Percentiles rank a stretch among this genome's conserved stretches.
phyloP scores from a whole-genome alignment of 2,329 filamentous ascomycete genomes.

The Alternaria sp. region DNA sequence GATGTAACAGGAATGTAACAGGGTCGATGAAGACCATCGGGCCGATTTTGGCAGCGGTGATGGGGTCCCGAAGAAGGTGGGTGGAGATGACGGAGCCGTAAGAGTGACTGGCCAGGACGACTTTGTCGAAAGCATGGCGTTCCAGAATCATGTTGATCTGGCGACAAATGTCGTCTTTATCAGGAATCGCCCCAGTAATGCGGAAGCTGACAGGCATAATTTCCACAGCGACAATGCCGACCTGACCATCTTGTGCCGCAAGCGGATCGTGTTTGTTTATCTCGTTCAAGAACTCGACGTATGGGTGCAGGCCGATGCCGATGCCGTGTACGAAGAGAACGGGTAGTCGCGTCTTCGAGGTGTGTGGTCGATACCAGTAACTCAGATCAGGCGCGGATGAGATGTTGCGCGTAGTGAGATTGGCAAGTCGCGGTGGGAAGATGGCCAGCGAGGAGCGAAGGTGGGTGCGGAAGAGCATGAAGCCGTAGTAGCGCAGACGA shows the following conservation, averaged over 20 bases:
- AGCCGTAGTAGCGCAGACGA: slow-evolving; percentile 57
- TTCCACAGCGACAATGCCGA: slow-evolving; percentile 71
- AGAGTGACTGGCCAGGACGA: slow-evolving; percentile 66
- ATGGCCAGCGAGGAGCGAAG: slow-evolving; percentile 55
- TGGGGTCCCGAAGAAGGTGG: slow-evolving; percentile 62
- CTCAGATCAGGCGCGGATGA: slow-evolving; percentile 60
- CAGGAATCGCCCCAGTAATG: slow-evolving; percentile 61
- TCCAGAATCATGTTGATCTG: slow-evolving; percentile 65
- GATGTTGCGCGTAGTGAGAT: slow-evolving; percentile 52
- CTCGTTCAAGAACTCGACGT: slow-evolving; percentile 63
- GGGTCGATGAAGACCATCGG: slow-evolving; percentile 65
- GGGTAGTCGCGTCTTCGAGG: slow-evolving; percentile 62
- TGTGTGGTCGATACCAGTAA: slow-evolving; percentile 73
- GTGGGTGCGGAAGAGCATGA: slow-evolving; percentile 58
- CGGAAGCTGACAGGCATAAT: slow-evolving; percentile 70
- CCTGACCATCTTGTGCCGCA: slow-evolving; percentile 49
- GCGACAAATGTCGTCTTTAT: slow-evolving; percentile 59
- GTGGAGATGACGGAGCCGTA: slow-evolving; percentile 70
- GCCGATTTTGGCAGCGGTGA: slow-evolving; percentile 55
- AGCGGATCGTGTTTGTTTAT: slow-evolving; percentile 50
- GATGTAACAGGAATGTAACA: slow-evolving; percentile 70
- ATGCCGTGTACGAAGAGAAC: slow-evolving; percentile 75
- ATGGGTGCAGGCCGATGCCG: slow-evolving; percentile 70
- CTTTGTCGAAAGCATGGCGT: slow-evolving; percentile 62
- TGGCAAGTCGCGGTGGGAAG: slow-evolving; percentile 65